Percentiles rank a stretch among this genome's conserved stretches.
Conservation (phyloP, 2,329 filamentous ascomycete species). For the Paradendryphiella salina region DNA sequence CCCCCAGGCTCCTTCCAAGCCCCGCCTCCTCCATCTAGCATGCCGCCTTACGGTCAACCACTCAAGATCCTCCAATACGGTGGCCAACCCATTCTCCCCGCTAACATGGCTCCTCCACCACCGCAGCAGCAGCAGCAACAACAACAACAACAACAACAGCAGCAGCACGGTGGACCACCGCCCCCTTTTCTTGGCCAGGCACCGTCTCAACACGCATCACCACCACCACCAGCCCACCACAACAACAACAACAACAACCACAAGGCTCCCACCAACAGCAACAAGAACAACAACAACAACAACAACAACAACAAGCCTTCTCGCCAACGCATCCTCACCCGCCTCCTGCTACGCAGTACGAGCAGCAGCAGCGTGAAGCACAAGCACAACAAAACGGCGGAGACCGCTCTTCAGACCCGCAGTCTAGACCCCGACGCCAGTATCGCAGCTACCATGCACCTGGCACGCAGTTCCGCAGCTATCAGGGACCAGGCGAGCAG, state of each 20-base stretch:
- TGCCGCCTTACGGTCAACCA: constrained; percentile 31
- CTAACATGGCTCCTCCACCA: constrained; percentile 42
- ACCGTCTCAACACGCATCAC: background rate
- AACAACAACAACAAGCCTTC: constrained; percentile 16
- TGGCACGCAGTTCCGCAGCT: constrained; percentile 41
- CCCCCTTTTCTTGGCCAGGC: constrained; percentile 1
- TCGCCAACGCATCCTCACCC: constrained; percentile 29
- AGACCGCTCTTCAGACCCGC: constrained; percentile 23
- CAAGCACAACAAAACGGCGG: constrained; percentile 10
- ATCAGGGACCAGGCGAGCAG: constrained; percentile 35
- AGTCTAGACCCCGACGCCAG: constrained; percentile 32
- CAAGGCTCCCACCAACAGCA: constrained; percentile 6
- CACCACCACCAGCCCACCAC: too few relatives aligned
- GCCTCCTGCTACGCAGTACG: constrained; percentile 24
- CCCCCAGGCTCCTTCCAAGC: constrained; percentile 42
- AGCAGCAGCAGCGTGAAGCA: constrained; percentile 24
- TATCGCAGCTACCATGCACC: constrained; percentile 42
- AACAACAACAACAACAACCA: constrained; percentile 9
- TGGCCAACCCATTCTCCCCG: constrained; percentile 47
- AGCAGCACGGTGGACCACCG: constrained; percentile 1
- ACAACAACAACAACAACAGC: constrained; percentile 11
- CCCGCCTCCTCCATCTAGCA: constrained; percentile 31
- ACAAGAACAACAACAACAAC: background rate
- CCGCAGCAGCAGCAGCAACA: constrained; percentile 19
- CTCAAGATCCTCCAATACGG: constrained; percentile 48